Base-by-base conservation (phyloP, 805 yeast genomes). In the Ogataea glucozyma region DNA sequence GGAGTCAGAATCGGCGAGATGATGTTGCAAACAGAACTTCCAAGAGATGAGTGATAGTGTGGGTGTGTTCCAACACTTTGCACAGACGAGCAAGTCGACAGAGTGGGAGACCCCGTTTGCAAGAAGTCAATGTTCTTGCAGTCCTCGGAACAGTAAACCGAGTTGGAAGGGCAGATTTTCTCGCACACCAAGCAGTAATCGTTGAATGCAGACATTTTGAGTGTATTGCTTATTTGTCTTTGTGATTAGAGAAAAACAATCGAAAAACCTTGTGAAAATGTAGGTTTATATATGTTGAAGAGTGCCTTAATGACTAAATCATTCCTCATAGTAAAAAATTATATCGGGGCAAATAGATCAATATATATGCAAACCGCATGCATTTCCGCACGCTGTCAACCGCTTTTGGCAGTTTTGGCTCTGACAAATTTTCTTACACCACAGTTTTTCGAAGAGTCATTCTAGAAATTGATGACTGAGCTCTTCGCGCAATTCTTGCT, bases 131-230 rank as follows among this genome's bases (percentile, higher is more conserved):
- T 22, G 13, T 42, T 26, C 40, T 56, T 58, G 32, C 69, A 65
- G 1, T 38, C 39, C 11, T 62, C 62, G 6, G 64, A 64, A 43
- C 70, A 65, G 49, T 65, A 65, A 14, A 61, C 65, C 4, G 61
- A 52, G 41, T 60, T 59, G 4, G 59, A 46, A 4, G 57, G 35
- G 36, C 67, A 62, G 22, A 61, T 49, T 45, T 61, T 58, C 40
- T 65, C 70, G 51, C 70, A 65, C 17, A 64, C 64, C 22, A 65
- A 46, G 44, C 70, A 65, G 52, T 58, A 65, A 39, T 65, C 70
- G 49, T 64, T 60, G 47, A 65, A 65, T 6, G 70, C 69, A 31
- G 76, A 64, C 76, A 73, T 71, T 34, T 4, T 32, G 26, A 31
- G 14, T 26, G 29, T 26, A 6, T n/a, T 26, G 29, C 13, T 12